Conservation (phyloP, 1,139 yeast genomes). For the Saccharomycopsis hybrid region DNA sequence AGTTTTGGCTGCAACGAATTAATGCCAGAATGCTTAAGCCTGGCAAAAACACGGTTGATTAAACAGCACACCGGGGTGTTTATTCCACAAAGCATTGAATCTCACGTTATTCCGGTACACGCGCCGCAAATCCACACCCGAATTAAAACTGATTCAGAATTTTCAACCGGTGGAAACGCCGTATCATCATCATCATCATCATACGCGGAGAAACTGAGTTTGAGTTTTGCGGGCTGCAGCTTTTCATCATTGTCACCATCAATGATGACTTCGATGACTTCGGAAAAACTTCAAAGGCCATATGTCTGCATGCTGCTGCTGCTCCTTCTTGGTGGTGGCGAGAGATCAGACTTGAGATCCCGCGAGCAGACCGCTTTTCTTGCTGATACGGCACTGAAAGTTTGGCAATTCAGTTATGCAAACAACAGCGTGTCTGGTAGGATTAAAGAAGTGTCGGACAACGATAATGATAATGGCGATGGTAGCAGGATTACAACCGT, state of each 20-base stretch:
- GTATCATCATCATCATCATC: no score
- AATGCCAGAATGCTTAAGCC: slow-evolving; percentile 63
- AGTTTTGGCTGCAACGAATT: slow-evolving; percentile 91
- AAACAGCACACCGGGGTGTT: slow-evolving; percentile 31
- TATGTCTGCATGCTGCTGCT: background rate
- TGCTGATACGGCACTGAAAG: background rate
- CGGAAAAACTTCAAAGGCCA: slow-evolving; percentile 11
- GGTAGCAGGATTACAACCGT: background rate
- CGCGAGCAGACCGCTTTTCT: background rate
- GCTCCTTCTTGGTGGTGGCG: no score
- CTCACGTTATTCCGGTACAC: slow-evolving; percentile 60
- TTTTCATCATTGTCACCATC: no score
- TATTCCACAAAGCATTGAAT: slow-evolving; percentile 61
- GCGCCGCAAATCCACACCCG: slow-evolving; percentile 33
- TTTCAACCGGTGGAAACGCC: no score
- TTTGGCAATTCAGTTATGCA: background rate
- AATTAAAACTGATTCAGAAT: no score
- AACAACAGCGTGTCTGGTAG: background rate
- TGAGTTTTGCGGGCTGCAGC: no score
- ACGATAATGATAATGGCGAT: no score
- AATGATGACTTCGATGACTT: no score
- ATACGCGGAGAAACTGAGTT: no score
- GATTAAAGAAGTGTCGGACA: background rate
- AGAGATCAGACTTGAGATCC: background rate
- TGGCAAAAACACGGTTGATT: slow-evolving; percentile 33